A percentile compares a stretch with the other conserved stretches of the same genome.
Evolutionary conservation across 2,329 filamentous ascomycete genomes (phyloP).

Genomic region (Phyllachora maydis): DNA sequence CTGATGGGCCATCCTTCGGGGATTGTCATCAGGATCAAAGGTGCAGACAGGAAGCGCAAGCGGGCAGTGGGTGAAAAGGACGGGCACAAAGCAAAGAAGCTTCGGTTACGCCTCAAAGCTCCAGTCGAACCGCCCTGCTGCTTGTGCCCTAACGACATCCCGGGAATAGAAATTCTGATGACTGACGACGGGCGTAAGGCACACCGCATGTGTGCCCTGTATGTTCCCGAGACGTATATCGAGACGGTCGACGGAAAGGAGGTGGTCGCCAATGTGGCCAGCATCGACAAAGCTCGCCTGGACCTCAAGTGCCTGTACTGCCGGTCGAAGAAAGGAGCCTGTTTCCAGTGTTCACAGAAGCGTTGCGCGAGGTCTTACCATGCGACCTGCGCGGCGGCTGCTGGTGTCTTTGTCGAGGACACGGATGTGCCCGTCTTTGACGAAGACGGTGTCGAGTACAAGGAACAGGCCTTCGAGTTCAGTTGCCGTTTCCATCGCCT

Average conservation of each 20-base stretch:
- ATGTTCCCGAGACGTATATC: conserved; percentile 82
- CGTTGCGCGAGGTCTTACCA: conserved; percentile 91
- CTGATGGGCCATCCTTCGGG: conserved; percentile 63
- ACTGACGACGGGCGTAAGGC: conserved; percentile 78
- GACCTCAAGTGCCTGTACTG: conserved; percentile 92
- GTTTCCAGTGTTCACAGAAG: conserved; percentile 89
- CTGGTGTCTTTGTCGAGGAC: conserved; percentile 79
- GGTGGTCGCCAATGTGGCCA: conserved; percentile 55
- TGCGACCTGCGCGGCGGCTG: conserved; percentile 79
- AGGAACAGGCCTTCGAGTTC: conserved; percentile 78
- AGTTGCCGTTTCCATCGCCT: conserved; percentile 86
- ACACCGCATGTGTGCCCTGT: conserved; percentile 74
- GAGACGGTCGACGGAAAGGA: conserved; percentile 51
- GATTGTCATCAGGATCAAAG: conserved; percentile 46
- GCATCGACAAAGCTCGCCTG: conserved; percentile 68
- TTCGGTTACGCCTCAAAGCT: conserved; percentile 51
- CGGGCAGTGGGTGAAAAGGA: conserved; percentile 18
- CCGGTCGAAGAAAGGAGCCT: conserved; percentile 82
- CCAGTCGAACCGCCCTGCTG: conserved; percentile 65
- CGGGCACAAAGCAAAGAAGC: conserved; percentile 51
- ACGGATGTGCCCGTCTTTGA: conserved; percentile 73
- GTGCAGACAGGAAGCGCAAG: conserved; percentile 49
- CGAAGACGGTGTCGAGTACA: conserved; percentile 82
- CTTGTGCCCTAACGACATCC: conserved; percentile 79
- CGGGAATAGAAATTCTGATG: conserved; percentile 59